Base-by-base conservation (phyloP, 2,329 filamentous ascomycete species). In the Cercospora sp. region DNA sequence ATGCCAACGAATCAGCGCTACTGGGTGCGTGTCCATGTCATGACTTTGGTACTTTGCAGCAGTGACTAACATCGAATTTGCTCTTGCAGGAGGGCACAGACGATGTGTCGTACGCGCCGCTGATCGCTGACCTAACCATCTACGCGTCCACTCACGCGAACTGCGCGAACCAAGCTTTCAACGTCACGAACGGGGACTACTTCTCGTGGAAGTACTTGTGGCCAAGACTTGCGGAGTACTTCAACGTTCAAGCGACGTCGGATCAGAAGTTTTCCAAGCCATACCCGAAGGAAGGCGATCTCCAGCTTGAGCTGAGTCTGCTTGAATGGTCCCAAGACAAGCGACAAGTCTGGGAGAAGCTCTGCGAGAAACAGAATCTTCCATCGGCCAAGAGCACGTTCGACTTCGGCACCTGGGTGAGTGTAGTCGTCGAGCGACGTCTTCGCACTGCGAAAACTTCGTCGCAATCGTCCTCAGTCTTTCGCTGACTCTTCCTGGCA, bases 331-430 rank as follows among this genome's bases (percentile, higher is more conserved):
- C 77, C 7, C 71, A 82, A 65, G 69, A 70, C 33, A 75, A 78
- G 28, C 36, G 64, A 0, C 78, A 82, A 53, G 80, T 83, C 6
- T 83, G 82, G 82, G 68, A 70, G 5, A 73, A 63, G 51, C 60
- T 84, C 9, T 75, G 74, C 1, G 73, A 79, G 5, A 72, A 74
- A 10, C 75, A 82, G 28, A 73, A 76, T 0, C 53, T 57, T 57
- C 23, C 53, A 28, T 74, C 80, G 63, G 73, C 76, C 18, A 69
- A 71, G 36, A 40, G 51, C 3, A 78, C 75, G 0, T 82, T 80
- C 68, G 80, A 81, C 8, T 80, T 81, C 65, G 82, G 81, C 1
- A 84, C 82, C 0, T 84, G 82, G 82, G 53, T 26, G 16, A 10
- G 30, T 31, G 30, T 31, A 10, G 30, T 31, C 30, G 9, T 10